These are phyloP conservation scores for Bremia lactucae DNA, from an alignment of 352 stramenopile species.

Conservation along the genomic window DNA sequence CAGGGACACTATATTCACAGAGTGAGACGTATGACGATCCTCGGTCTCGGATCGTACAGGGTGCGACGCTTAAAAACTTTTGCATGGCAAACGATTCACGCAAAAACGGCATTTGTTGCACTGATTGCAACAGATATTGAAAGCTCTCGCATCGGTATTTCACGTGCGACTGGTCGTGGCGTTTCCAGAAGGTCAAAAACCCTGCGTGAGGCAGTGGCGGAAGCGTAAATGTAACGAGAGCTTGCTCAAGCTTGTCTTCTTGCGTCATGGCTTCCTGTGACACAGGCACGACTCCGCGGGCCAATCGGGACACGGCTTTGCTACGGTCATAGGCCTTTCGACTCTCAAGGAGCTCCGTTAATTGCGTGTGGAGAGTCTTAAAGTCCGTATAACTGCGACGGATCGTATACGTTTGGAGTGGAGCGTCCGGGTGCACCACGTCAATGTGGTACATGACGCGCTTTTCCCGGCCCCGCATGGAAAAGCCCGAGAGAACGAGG, in stretches of 20 bases:
- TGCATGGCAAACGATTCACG: constrained; percentile 52
- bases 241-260: constrained; percentile 35
- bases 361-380: constrained; percentile 56
- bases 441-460: constrained; percentile 86
- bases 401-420: constrained; percentile 80
- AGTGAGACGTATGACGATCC: constrained; percentile 79
- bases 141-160: constrained; percentile 63
- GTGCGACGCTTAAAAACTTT: constrained; percentile 63
- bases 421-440: constrained; percentile 55
- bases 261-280: constrained; percentile 8
- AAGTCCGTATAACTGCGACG: constrained; percentile 79
- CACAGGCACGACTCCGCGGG: constrained; percentile 5
- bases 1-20: constrained; percentile 59
- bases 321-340: constrained; percentile 46
- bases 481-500: constrained; percentile 62
- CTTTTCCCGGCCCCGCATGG: constrained; percentile 56
- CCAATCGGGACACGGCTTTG: constrained; percentile 14
- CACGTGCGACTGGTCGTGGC: constrained; percentile 65
- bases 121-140: constrained; percentile 56
- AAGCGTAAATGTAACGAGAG: constrained; percentile 50
- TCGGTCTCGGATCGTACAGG: constrained; percentile 53
- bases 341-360: constrained; percentile 58
- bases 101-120: constrained; percentile 54
- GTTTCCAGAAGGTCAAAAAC: constrained; percentile 71
- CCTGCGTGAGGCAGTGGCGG: constrained; percentile 62